These are phyloP conservation scores for Endogone sp. DNA, from an alignment of 192 early-diverging fungal genomes.

Conservation along the genomic window DNA sequence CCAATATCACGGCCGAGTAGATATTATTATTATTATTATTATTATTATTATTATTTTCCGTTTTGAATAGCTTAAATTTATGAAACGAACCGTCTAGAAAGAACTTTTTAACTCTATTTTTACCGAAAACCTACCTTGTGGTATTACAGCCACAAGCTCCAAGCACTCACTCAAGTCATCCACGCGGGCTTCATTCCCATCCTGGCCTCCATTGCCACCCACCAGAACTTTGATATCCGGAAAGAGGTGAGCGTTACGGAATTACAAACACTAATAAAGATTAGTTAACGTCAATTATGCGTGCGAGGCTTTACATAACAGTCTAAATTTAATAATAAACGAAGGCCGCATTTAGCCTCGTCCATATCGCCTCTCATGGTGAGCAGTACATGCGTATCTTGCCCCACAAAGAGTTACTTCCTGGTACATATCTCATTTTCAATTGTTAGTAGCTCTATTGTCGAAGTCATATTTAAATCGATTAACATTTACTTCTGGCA, in stretches of 20 bases:
- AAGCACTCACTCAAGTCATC: constrained; percentile 50
- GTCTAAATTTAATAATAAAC: background rate
- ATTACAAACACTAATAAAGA: background rate
- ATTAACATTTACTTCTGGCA: background rate
- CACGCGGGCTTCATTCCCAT: constrained; percentile 44
- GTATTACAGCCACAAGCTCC: constrained; percentile 7
- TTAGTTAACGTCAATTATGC: background rate
- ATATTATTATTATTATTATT: no score
- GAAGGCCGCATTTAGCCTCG: constrained; percentile 57
- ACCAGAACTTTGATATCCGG: constrained; percentile 63
- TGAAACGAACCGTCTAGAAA: no score
- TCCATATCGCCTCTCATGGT: constrained; percentile 57
- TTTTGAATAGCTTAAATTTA: no score
- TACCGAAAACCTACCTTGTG: background rate
- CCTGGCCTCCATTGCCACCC: constrained; percentile 52
- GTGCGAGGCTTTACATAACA: background rate
- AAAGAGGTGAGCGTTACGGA: constrained; percentile 42
- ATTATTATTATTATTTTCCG: no score
- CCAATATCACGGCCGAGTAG: constrained; percentile 59
- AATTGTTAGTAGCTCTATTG: no score
- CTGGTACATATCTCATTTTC: constrained; percentile 15
- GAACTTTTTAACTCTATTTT: no score
- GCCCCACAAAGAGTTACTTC: constrained; percentile 36
- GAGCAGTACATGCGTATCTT: constrained; percentile 39
- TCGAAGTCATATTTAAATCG: no score